Evolutionary conservation across 2,329 filamentous ascomycete species (phyloP), one percentile per base, ranked within the genome.

Genomic region (Aspergillus ustus): DNA sequence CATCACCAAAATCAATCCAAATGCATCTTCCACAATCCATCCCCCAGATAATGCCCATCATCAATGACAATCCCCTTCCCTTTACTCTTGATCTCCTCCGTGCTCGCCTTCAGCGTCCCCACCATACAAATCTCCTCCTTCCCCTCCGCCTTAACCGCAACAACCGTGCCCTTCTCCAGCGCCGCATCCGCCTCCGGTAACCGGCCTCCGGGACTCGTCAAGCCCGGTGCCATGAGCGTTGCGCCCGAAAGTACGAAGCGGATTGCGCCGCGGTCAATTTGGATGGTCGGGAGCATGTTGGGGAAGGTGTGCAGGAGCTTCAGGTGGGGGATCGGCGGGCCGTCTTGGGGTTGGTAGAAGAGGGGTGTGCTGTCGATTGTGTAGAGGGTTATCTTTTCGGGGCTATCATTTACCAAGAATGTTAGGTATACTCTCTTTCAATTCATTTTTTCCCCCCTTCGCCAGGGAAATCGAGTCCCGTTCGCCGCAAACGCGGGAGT

Each of bases 61-160:
- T 98, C 94, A 68, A 98, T 91, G 17, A 93, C 95, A 6, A 93
- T 91, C 0, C 95, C 95, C 82, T 98, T 98, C 67, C 92, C 93
- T 81, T 94, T 94, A 67, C 88, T 89, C 85, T 95, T 97, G 76
- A 97, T 93, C 78, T 97, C 93, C 77, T 89, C 89, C 0, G 95
- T 97, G 3, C 93, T 90, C 72, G 90, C 87, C 71, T 92, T 92
- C 74, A 99, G 75, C 66, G 91, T 82, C 0, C 95, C 95, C 0
- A 99, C 90, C 59, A 96, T 87, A 77, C 93, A 97, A 6, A 93
- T 92, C 81, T 94, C 89, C 70, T 90, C 87, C 82, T 99, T 99
- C 7, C 95, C 95, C 83, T 99, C 95, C 0, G 95, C 93, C 81
- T 89, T 89, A 19, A 99, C 86, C 5, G 94, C 91, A 7, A 97